Evolutionary conservation across 2,329 filamentous ascomycete species (phyloP), one percentile per base, ranked within the genome.

Genomic region (Hypoxylon sp.): DNA sequence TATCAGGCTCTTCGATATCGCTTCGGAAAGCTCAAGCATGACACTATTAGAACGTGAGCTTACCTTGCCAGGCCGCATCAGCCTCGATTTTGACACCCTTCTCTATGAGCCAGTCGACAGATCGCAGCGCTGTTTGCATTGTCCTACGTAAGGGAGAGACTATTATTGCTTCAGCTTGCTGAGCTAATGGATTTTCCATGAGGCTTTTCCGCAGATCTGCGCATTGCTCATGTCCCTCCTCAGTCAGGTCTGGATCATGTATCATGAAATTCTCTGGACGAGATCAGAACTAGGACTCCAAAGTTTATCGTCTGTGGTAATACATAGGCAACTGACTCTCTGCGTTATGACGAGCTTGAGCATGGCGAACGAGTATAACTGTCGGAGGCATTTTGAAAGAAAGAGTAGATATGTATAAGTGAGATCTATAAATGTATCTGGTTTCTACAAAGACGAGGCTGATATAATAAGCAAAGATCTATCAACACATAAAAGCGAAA

Each of bases 291-390:
- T 2, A 28, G 23, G n/a, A 13, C n/a, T 25, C 21, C 41, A 25
- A 45, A 58, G 30, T 10, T 43, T 4, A 38, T 21, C 17, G 7
- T 14, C 13, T 41, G 4, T 13, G n/a, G 10, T 17, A 11, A 36
- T 21, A n/a, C 60, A 49, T 57, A 57, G 23, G 2, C 14, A 25
- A 84, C 85, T 80, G 81, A 87, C 87, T 77, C 53, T 79, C 75
- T 13, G 81, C 79, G 65, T 89, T 89, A 76, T 89, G 86, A n/a
- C 82, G 75, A 7, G 83, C 86, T 79, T 98, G 93, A 14, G 93
- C 95, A 85, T 98, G 95, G 73, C 95, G 92, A 75, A 98, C 90
- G 75, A 98, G 84, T 72, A 98, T 92, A 65, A 98, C 74, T 0
- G 82, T 86, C 0, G 85, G 86, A 56, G 86, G 75, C 86, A 88